A percentile compares a stretch with the other conserved stretches of the same genome.
Evolutionary conservation across 2,329 filamentous ascomycete species (phyloP).

Genomic region (Scytalidium lignicola): DNA sequence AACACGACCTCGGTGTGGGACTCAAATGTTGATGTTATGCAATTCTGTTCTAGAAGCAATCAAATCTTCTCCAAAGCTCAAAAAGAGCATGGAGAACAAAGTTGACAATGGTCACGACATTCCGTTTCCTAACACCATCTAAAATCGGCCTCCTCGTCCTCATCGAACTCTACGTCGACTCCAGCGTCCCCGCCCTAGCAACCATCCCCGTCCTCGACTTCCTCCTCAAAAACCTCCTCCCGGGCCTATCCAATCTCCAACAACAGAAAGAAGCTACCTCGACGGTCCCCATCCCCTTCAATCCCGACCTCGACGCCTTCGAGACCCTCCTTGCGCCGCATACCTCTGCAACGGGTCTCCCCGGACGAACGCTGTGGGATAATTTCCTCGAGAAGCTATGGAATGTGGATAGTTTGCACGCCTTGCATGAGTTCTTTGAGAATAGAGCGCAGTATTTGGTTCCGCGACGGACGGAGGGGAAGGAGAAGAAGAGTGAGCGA

Average conservation of each 20-base stretch:
- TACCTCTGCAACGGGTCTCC: slow-evolving; percentile 51
- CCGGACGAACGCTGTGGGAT: slow-evolving; percentile 83
- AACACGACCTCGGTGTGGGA: neutral
- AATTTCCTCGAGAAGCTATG: slow-evolving; percentile 76
- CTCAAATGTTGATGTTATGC: neutral
- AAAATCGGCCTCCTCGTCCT: slow-evolving; percentile 80
- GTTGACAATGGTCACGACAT: neutral
- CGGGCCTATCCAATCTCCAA: slow-evolving; percentile 33
- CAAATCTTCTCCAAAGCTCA: neutral
- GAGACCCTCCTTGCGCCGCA: slow-evolving; percentile 51
- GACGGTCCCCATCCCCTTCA: slow-evolving; percentile 28
- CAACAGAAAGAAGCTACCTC: slow-evolving; percentile 4
- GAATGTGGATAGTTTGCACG: slow-evolving; percentile 76
- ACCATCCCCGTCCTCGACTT: slow-evolving; percentile 74
- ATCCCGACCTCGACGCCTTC: slow-evolving; percentile 53
- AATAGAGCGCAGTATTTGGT: slow-evolving; percentile 52
- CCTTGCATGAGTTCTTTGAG: slow-evolving; percentile 72
- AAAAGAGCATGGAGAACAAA: neutral
- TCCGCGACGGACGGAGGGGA: slow-evolving; percentile 59
- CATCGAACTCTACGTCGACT: slow-evolving; percentile 74
- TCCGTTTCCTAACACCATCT: slow-evolving; percentile 80
- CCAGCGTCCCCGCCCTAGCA: slow-evolving; percentile 62
- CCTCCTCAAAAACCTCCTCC: slow-evolving; percentile 65
- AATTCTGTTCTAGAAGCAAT: neutral
- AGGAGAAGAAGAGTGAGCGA: slow-evolving; percentile 47